Conservation (phyloP, 805 yeast species). For the Lipomyces mesembrius region DNA sequence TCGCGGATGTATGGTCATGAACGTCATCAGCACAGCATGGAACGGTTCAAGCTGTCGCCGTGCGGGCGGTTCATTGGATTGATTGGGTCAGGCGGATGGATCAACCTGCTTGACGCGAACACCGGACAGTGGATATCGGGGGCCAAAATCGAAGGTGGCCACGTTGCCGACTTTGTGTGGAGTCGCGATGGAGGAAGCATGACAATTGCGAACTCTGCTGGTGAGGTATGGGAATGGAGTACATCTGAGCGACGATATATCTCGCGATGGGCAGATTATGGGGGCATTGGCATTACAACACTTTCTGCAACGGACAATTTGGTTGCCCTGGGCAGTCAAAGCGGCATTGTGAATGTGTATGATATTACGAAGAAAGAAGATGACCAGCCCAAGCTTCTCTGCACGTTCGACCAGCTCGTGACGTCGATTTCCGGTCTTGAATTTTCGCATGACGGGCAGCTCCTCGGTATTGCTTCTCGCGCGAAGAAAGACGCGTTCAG, state of each 20-base stretch:
- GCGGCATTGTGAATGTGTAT: slow-evolving; percentile 88
- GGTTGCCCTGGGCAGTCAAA: slow-evolving; percentile 85
- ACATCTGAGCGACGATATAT: slow-evolving; percentile 55
- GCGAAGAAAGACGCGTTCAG: slow-evolving; percentile 84
- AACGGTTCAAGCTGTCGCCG: slow-evolving; percentile 74
- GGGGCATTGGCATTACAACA: slow-evolving; percentile 82
- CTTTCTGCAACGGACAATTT: slow-evolving; percentile 71
- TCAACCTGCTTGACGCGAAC: slow-evolving; percentile 73
- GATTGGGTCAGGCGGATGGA: slow-evolving; percentile 88
- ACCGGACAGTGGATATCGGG: slow-evolving; percentile 89
- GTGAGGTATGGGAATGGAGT: slow-evolving; percentile 90
- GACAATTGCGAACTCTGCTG: slow-evolving; percentile 70
- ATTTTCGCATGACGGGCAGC: slow-evolving; percentile 87
- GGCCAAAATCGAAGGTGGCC: slow-evolving; percentile 82
- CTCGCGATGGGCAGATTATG: slow-evolving; percentile 80
- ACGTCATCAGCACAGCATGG: slow-evolving; percentile 80
- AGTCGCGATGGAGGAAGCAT: slow-evolving; percentile 52
- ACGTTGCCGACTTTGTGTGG: slow-evolving; percentile 80
- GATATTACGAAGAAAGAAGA: slow-evolving; percentile 50
- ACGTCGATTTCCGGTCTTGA: slow-evolving; percentile 74
- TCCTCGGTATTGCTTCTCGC: slow-evolving; percentile 82
- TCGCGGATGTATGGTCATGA: slow-evolving; percentile 92
- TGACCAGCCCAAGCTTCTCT: slow-evolving; percentile 58
- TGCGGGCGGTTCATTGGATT: slow-evolving; percentile 75
- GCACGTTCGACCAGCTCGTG: slow-evolving; percentile 74